A percentile compares a stretch with the other conserved stretches of the same genome.
These are phyloP conservation scores for Colletotrichum sp. DNA, from an alignment of 2,329 filamentous ascomycete genomes.

Conservation along the genomic window DNA sequence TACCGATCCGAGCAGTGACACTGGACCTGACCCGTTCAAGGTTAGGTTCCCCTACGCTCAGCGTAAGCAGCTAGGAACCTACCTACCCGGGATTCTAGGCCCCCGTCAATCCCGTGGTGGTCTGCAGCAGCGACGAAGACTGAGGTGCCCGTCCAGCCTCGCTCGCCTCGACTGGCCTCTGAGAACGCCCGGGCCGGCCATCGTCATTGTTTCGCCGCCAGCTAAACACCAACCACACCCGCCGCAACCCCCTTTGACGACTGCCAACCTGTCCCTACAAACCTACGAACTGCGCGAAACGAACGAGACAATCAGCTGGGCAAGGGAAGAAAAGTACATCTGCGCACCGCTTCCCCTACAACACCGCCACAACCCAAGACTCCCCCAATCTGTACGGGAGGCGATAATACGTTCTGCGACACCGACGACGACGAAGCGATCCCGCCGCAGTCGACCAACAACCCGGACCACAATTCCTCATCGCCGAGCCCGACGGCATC, in stretches of 20 bases:
- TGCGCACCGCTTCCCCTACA: background rate
- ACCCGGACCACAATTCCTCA: background rate
- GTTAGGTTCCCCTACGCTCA: background rate
- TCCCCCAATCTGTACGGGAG: background rate
- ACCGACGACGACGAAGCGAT: background rate
- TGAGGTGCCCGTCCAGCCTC: background rate
- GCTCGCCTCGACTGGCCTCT: background rate
- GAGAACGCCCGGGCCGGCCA: background rate
- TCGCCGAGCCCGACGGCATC: background rate
- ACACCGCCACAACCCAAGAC: background rate
- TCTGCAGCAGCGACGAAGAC: background rate
- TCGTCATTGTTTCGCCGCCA: slow-evolving; percentile 21
- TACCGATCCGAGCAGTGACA: background rate
- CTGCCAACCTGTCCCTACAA: background rate
- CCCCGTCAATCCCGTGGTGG: background rate
- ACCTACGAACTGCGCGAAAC: background rate
- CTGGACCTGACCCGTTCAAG: background rate
- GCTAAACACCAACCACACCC: background rate
- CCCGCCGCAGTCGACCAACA: background rate
- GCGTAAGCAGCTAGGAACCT: background rate
- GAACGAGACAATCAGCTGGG: background rate
- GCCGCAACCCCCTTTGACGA: background rate
- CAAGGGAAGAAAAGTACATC: background rate
- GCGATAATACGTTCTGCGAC: background rate
- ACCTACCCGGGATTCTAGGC: background rate